Evolutionary conservation across 305 asterid species (phyloP).

Genomic region (Ilex paraguariensis): DNA sequence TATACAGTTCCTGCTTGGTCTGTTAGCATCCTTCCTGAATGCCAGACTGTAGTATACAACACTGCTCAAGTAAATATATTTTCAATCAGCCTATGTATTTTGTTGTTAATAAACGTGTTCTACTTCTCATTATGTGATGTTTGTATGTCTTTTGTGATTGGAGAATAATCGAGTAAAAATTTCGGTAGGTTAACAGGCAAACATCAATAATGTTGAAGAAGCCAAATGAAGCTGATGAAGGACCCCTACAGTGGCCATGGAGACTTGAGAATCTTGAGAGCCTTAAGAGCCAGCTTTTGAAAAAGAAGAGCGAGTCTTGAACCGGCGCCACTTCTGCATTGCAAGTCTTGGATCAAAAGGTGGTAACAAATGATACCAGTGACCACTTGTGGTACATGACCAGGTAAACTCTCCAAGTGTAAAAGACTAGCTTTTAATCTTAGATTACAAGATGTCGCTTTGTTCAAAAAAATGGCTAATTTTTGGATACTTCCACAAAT

Average conservation of each 20-base stretch:
- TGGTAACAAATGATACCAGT: conserved; percentile 30
- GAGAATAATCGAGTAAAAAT: too few relatives aligned
- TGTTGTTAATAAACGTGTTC: too few relatives aligned
- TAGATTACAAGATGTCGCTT: too few relatives aligned
- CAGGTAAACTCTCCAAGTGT: conserved; percentile 16
- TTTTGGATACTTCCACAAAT: too few relatives aligned
- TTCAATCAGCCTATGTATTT: too few relatives aligned
- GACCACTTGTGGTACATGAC: conserved; percentile 52
- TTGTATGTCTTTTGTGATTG: background rate
- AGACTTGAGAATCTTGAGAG: conserved; percentile 17
- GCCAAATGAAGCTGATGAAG: conserved; percentile 4
- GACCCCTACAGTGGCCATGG: conserved; percentile 24
- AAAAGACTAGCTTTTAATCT: too few relatives aligned
- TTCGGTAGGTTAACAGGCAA: conserved; percentile 22
- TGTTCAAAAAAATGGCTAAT: too few relatives aligned
- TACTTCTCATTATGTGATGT: too few relatives aligned
- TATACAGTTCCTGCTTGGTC: conserved; percentile 39
- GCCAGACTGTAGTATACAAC: conserved; percentile 29
- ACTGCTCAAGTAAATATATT: conserved; percentile 23
- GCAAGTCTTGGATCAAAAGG: conserved; percentile 33
- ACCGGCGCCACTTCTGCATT: conserved; percentile 13
- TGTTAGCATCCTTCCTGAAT: conserved; percentile 36
- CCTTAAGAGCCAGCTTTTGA: background rate
- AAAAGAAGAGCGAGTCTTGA: background rate
- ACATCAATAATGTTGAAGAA: conserved; percentile 11